Percentiles rank a stretch among this genome's conserved stretches.
Evolutionary conservation across 2,329 filamentous ascomycete species (phyloP).

Genomic region (Fusarium brevicatenulatum): DNA sequence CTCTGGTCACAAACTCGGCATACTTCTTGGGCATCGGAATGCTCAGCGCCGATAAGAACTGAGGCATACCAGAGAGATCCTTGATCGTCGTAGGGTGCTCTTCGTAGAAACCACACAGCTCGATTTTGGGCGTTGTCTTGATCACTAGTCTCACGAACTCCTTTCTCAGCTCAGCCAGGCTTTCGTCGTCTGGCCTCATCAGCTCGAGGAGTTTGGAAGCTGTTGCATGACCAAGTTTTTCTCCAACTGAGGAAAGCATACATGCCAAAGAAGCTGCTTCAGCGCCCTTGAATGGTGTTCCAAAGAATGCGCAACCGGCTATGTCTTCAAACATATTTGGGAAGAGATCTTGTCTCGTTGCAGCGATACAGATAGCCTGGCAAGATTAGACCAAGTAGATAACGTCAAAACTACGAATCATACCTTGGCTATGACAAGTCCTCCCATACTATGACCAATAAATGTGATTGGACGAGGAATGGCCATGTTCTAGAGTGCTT

Average conservation of each 20-base stretch:
- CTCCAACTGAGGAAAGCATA: slow-evolving; percentile 50
- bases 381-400: background rate
- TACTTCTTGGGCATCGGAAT: slow-evolving; percentile 46
- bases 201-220: slow-evolving; percentile 52
- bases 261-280: slow-evolving; percentile 50
- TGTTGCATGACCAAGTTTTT: slow-evolving; percentile 47
- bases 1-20: slow-evolving; percentile 52
- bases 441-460: slow-evolving; percentile 57
- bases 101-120: slow-evolving; percentile 54
- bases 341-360: slow-evolving; percentile 49
- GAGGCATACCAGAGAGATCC: slow-evolving; percentile 48
- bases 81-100: slow-evolving; percentile 52
- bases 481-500: background rate
- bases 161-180: slow-evolving; percentile 50
- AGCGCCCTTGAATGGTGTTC: slow-evolving; percentile 54
- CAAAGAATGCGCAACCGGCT: slow-evolving; percentile 53
- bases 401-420: background rate
- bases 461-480: slow-evolving; percentile 53
- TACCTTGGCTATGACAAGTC: slow-evolving; percentile 56
- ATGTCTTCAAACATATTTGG: slow-evolving; percentile 55
- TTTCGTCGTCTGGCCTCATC: slow-evolving; percentile 54
- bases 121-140: slow-evolving; percentile 51
- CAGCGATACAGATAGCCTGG: slow-evolving; percentile 46
- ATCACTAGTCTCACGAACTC: slow-evolving; percentile 52
- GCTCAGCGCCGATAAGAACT: slow-evolving; percentile 37